Evolutionary conservation across 306 rosid species (phyloP), one percentile per base, ranked within the genome.

Genomic region (Cyclanthera cordifolia): DNA sequence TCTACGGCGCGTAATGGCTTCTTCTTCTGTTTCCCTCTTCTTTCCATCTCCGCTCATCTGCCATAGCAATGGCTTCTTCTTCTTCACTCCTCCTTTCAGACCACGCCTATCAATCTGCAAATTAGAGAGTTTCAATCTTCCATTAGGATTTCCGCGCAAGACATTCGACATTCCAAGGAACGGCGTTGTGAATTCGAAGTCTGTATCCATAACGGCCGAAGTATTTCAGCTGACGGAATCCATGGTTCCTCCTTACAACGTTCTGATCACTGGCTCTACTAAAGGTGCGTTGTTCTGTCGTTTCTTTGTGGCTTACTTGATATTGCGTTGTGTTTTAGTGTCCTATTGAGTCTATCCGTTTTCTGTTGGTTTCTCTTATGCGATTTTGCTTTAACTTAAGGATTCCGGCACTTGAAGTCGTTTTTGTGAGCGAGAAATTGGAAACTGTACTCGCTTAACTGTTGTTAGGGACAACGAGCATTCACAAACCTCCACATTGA

Each of bases 251-350:
- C 96, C 98, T 72, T 92, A 74, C 72, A 88, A 89, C 74, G 96
- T 89, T 16, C 83, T 92, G 89, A 84, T 92, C 48, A 89, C 98
- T 1, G 98, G 96, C 59, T 85, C 98, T 13, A 85, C 84, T 72
- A 92, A 89, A 92, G 98, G 96, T 88, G 10, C 23, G 46, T 4
- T 4, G 50, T 56, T 13, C 15, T 53, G 46, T 30, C 11, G 13
- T 61, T n/a, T 27, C 12, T 11, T 58, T 11, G 14, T n/a, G 20
- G 7, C 43, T 53, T 74, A 20, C 21, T 48, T 24, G 63, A 48
- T 50, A 8, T 14, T 50, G 10, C 54, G 23, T 17, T 5, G 15
- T 52, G 56, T 28, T 19, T 30, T 60, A 3, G 5, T 55, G 28
- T 53, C 7, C 59, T 12, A 15, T 25, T 55, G 39, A 14, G 14